These are phyloP conservation scores for Cubamyces sp. DNA, from an alignment of 768 basidiomycete genomes.

Conservation along the genomic window DNA sequence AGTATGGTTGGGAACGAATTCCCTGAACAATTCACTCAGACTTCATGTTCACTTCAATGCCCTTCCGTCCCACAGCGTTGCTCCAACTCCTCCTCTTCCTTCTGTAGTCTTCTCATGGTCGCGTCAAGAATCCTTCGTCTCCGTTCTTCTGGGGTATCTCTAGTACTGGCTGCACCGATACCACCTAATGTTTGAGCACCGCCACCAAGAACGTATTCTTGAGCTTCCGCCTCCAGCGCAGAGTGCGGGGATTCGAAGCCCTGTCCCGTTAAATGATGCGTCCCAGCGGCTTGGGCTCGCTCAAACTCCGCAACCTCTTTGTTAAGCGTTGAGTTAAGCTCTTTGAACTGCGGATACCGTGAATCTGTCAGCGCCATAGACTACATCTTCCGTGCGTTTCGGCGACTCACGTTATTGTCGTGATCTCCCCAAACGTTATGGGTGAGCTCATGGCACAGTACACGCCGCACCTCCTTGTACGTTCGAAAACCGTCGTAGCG, in stretches of 20 bases:
- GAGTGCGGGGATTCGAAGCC: constrained; percentile 52
- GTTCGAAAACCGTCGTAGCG: constrained; percentile 71
- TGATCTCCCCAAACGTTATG: constrained; percentile 79
- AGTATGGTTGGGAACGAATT: no score
- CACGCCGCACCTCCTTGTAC: constrained; percentile 65
- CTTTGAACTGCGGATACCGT: constrained; percentile 60
- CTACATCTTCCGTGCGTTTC: no score
- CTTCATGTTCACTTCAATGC: background rate
- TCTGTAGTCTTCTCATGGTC: constrained; percentile 59
- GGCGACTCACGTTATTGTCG: constrained; percentile 63
- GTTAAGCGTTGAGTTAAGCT: constrained; percentile 74
- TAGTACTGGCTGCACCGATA: background rate
- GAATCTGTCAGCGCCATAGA: background rate
- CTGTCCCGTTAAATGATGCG: constrained; percentile 52
- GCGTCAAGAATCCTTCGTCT: constrained; percentile 61
- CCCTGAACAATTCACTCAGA: no score
- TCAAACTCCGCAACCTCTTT: constrained; percentile 75
- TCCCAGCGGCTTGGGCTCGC: constrained; percentile 50
- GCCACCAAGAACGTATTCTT: constrained; percentile 60
- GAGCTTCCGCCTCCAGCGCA: constrained; percentile 60
- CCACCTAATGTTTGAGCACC: constrained; percentile 28
- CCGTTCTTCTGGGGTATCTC: constrained; percentile 61
- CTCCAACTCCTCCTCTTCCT: constrained; percentile 74
- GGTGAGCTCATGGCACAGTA: constrained; percentile 77
- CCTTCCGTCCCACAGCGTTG: constrained; percentile 64